A percentile compares a stretch with the other conserved stretches of the same genome.
Evolutionary conservation across 2,329 filamentous ascomycete genomes (phyloP).

Genomic region (Fusarium oxysporum): DNA sequence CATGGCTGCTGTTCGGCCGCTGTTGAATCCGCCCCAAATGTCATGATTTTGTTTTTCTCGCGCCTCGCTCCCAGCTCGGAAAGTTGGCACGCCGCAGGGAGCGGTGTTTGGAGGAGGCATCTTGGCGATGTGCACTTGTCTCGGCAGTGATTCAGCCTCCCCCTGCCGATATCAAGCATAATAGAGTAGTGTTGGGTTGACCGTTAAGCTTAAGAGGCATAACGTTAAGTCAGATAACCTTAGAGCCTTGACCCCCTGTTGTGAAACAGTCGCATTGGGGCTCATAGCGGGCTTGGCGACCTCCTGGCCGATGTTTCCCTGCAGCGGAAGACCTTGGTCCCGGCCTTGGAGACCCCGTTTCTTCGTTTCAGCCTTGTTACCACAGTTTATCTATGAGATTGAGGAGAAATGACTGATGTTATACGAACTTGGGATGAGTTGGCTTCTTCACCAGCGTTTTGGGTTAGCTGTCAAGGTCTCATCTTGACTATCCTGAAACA

Average conservation of each 20-base stretch:
- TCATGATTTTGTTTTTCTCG: constrained; percentile 6
- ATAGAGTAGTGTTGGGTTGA: neutral
- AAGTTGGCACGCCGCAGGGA: constrained; percentile 14
- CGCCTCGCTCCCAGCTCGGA: constrained; percentile 12
- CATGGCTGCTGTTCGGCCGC: constrained; percentile 19
- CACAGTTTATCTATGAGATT: neutral
- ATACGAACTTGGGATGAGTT: neutral
- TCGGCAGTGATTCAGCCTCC: constrained; percentile 11
- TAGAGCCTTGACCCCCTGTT: neutral
- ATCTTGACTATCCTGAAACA: constrained; percentile 19
- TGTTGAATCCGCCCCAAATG: constrained; percentile 8
- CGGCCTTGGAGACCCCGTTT: constrained; percentile 22
- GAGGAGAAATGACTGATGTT: neutral
- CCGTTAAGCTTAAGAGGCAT: constrained; percentile 23
- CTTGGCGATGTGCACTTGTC: constrained; percentile 19
- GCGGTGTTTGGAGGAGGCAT: constrained; percentile 15
- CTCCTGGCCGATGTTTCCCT: constrained; percentile 10
- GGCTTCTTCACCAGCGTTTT: constrained; percentile 22
- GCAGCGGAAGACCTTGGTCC: constrained; percentile 29
- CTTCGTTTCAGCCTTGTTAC: constrained; percentile 25
- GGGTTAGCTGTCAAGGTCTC: constrained; percentile 25
- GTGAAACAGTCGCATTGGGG: neutral
- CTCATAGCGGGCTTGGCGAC: constrained; percentile 13
- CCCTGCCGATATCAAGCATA: constrained; percentile 1
- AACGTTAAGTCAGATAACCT: constrained; percentile 21